phyloP scores from a whole-genome alignment of 768 basidiomycete species.

The Agaricus blazei region DNA sequence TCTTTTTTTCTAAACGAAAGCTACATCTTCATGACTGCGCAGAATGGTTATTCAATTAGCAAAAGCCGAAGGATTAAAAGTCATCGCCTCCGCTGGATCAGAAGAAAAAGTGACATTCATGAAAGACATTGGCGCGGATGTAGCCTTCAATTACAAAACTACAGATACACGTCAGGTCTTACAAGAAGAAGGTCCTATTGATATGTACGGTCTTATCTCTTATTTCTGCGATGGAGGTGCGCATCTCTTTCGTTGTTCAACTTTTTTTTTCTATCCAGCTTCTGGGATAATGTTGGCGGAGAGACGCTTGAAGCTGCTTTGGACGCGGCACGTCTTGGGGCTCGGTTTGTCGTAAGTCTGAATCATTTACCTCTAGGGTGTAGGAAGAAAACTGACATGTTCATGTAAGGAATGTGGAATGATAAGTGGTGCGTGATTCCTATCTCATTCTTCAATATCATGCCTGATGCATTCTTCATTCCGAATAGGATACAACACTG shows the following conservation, averaged over 20 bases:
- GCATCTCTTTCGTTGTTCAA: neutral
- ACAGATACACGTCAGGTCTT: constrained; percentile 46
- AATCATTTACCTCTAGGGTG: no score
- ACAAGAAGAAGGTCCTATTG: constrained; percentile 45
- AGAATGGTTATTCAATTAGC: constrained; percentile 49
- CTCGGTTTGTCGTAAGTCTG: constrained; percentile 45
- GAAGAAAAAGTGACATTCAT: constrained; percentile 70
- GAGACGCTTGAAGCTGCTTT: constrained; percentile 54
- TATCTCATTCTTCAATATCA: constrained; percentile 7
- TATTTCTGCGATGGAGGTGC: neutral
- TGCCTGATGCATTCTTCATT: neutral
- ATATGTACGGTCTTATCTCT: constrained; percentile 27
- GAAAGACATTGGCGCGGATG: constrained; percentile 58
- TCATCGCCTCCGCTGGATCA: constrained; percentile 66
- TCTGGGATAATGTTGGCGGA: constrained; percentile 59
- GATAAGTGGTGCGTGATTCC: constrained; percentile 18
- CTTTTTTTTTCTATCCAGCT: constrained; percentile 21
- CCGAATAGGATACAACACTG: constrained; percentile 27
- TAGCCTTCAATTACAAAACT: constrained; percentile 74
- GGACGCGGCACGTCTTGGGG: constrained; percentile 33
- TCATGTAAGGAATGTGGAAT: constrained; percentile 35
- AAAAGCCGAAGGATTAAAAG: constrained; percentile 50
- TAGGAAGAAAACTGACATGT: neutral
- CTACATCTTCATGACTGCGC: neutral
- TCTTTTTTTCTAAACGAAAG: neutral